Base-by-base conservation (phyloP, 2,329 filamentous ascomycete genomes). In the Neopestalotiopsis rosae region DNA sequence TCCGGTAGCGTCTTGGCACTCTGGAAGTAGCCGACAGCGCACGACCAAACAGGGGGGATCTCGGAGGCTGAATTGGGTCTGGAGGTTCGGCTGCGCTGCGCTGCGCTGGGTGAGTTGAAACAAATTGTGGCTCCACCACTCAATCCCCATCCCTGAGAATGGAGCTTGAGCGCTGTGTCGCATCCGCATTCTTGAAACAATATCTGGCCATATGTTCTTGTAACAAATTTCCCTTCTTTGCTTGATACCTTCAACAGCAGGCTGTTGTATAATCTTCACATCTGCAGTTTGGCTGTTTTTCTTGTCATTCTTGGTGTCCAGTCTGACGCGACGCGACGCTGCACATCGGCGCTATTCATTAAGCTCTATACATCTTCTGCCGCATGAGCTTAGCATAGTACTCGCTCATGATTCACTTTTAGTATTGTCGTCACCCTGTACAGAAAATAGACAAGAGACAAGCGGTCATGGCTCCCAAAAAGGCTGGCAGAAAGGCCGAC, bases 401-500 rank as follows among this genome's bases (percentile, higher is more conserved):
- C 30, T 40, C n/a, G 30, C 40, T 12, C 45, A 66, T 66, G 30
- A 24, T 57, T 57, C 49, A 28, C 2, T 32, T 20, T n/a, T 52
- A 66, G 42, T 40, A 30, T 38, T 34, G 34, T 34, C 32, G 20
- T 34, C 32, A 42, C 28, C 20, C 64, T 20, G 17, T 20, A 65
- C 42, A n/a, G 13, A 57, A n/a, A 49, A 45, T 28, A 28, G 24
- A 28, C 24, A 28, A 28, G 24, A 28, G 24, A 12, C 64, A 69
- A 7, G 7, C 28, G 52, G 70, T 38, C 65, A 79, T 79, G 77
- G 72, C 77, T 61, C 74, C 77, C 34, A 72, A 71, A 68, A 78
- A 77, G 70, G 67, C 69, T 6, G 52, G 74, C 1, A 75, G 74
- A 69, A 68, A 67, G 49, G 45, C 32, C 24, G n/a, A 40, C n/a